Evolutionary conservation across 2,329 filamentous ascomycete genomes (phyloP), one percentile per base, ranked within the genome.

Genomic region (Aphanoascus verrucosus): DNA sequence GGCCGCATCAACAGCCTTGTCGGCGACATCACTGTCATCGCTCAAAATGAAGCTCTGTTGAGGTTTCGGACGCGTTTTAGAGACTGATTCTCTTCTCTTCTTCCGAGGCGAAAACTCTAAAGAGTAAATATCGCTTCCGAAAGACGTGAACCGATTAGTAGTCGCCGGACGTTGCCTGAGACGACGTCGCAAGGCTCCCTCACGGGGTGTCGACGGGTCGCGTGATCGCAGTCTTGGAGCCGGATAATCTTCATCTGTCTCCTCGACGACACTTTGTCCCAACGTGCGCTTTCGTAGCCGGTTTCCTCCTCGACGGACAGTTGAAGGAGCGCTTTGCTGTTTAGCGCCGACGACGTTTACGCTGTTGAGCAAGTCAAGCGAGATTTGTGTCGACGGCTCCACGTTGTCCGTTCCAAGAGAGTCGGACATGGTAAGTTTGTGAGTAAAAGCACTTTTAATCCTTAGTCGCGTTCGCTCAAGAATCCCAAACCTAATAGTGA

Each of bases 301-400:
- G 6, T n/a, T 23, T 32, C 9, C 14, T 42, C 37, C 23, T 15
- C 3, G 6, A 14, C 1, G 5, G 5, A 38, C 8, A 8, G 12
- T 11, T 31, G 48, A n/a, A 14, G 38, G 14, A 12, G n/a, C 17
- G 11, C 15, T 34, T 11, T 7, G 49, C n/a, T 37, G 20, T 52
- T 9, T 28, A 12, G n/a, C 2, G 32, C 15, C 5, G 40, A 20
- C 14, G 17, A 15, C 4, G 5, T 42, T 53, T 9, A 53, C 37
- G 19, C 37, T 48, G 38, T 53, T 53, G 5, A 53, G 37, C 3
- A 53, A 37, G 20, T 48, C 43, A 42, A 53, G 23, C 3, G 51
- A 48, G 28, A 53, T 17, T 15, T 53, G 43, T 1, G 43, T 17
- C 9, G 28, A 42, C 35, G 44, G 43, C 44, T 49, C 37, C 14